Base-by-base conservation (phyloP, 257 asterid genomes). In the Jacaranda mimosifolia region DNA sequence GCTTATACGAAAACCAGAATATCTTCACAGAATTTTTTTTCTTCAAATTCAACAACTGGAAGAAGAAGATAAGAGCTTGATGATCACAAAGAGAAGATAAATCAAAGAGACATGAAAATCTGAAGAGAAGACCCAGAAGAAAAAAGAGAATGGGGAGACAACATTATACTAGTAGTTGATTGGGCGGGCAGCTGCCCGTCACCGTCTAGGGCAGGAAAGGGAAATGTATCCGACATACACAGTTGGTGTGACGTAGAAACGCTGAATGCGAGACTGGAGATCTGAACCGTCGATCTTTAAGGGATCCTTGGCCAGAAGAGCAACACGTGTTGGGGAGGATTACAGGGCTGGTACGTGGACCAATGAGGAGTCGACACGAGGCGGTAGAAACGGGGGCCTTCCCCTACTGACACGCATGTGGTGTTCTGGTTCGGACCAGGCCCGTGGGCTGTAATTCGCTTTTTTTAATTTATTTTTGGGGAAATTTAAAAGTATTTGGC, bases 181-280 rank as follows among this genome's bases (percentile, higher is more conserved):
- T 52, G 83, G 70, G 86, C 84, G 97, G 98, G 93, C 90, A 91
- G 90, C 90, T 92, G 91, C 90, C 99, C 94, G 94, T 87, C 92
- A 88, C 94, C 91, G 89, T 77, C 86, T 14, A 9, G 93, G 99
- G 97, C 90, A 89, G 87, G 83, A 79, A 66, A 70, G 80, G 77
- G 85, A 68, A 83, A 80, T 82, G 87, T 39, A 81, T 58, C 87
- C 89, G 90, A 92, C 93, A 87, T 71, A 81, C 84, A 86, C 85
- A 83, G 89, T 75, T 83, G 90, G 82, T 79, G 81, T 89, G 94
- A 91, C 91, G 91, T 87, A 82, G 76, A 85, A 68, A 72, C 77
- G 81, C 77, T 77, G 77, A 81, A 82, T 65, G 85, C 58, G 77
- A 77, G 78, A 77, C 7, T 42, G 68, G 69, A 1, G 73, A 82